Evolutionary conservation across 345 rosid genomes (phyloP).

Genomic region (Pelargonium nanum): DNA sequence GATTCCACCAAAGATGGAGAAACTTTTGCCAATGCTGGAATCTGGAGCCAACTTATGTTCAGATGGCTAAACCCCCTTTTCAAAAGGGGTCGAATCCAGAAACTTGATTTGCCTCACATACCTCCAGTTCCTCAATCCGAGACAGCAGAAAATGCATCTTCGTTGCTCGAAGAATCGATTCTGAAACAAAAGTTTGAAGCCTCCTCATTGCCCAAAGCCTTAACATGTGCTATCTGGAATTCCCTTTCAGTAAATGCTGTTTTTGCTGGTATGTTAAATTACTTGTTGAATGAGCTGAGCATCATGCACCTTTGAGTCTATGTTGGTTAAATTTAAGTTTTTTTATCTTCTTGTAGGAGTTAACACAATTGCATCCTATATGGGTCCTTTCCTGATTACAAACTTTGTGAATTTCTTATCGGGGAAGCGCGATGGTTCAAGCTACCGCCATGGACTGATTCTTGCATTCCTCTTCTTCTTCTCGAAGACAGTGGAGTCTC

Average conservation of each 20-base stretch:
- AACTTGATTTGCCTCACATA: constrained; percentile 31
- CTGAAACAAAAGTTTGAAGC: constrained; percentile 18
- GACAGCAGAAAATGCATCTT: constrained; percentile 33
- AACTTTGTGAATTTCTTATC: constrained; percentile 49
- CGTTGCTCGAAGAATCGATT: constrained; percentile 32
- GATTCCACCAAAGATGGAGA: constrained; percentile 4
- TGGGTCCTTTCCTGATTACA: constrained; percentile 55
- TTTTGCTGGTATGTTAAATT: constrained; percentile 33
- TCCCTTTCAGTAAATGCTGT: constrained; percentile 33
- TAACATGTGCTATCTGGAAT: constrained; percentile 25
- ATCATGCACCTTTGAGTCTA: too few species aligned
- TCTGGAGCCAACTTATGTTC: constrained; percentile 31
- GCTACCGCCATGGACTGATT: constrained; percentile 31
- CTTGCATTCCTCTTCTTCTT: constrained; percentile 47
- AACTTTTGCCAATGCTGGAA: constrained; percentile 21
- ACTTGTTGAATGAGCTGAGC: neutral
- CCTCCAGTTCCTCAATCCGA: constrained; percentile 42
- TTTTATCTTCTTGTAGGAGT: constrained; percentile 25
- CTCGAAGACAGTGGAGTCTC: constrained; percentile 51
- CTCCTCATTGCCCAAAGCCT: constrained; percentile 24
- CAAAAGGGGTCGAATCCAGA: constrained; percentile 22
- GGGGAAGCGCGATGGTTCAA: constrained; percentile 21
- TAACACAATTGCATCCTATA: constrained; percentile 44
- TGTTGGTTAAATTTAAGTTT: neutral
- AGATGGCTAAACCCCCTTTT: constrained; percentile 43